A percentile compares a stretch with the other conserved stretches of the same genome.
Conservation (phyloP, 768 basidiomycete genomes). For the Leccinum fibrillosum region DNA sequence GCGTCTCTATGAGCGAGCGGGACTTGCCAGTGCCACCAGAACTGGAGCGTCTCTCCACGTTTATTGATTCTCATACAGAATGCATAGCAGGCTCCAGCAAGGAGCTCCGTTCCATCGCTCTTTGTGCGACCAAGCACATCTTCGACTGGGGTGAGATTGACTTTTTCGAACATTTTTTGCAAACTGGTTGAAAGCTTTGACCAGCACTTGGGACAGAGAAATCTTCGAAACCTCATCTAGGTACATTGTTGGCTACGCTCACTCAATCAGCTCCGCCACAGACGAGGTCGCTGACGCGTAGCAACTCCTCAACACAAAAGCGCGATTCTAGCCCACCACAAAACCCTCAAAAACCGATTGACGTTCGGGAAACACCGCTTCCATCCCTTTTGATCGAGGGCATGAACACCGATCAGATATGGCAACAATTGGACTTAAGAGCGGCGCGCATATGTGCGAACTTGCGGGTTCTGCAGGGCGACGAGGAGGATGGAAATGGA, state of each 20-base stretch:
- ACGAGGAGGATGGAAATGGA: slow-evolving; percentile 34
- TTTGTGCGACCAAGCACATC: slow-evolving; percentile 67
- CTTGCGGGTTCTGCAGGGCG: slow-evolving; percentile 63
- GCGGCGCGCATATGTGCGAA: slow-evolving; percentile 66
- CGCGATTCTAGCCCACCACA: slow-evolving; percentile 39
- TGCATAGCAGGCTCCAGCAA: slow-evolving; percentile 51
- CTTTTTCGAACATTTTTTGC: slow-evolving; percentile 3
- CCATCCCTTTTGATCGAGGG: slow-evolving; percentile 69
- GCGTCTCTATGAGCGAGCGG: slow-evolving; percentile 18
- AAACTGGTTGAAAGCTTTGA: background rate
- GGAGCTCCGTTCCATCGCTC: slow-evolving; percentile 53
- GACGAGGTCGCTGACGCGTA: slow-evolving; percentile 64
- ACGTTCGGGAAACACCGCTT: slow-evolving; percentile 65
- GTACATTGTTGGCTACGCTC: slow-evolving; percentile 63
- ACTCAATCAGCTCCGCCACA: slow-evolving; percentile 66
- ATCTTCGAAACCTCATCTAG: slow-evolving; percentile 60
- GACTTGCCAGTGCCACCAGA: slow-evolving; percentile 34
- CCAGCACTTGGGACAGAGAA: slow-evolving; percentile 68
- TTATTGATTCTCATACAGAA: slow-evolving; percentile 55
- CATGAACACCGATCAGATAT: slow-evolving; percentile 85
- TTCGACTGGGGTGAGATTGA: slow-evolving; percentile 67
- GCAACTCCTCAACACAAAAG: slow-evolving; percentile 32
- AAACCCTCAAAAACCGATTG: slow-evolving; percentile 30
- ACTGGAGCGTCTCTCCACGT: slow-evolving; percentile 47
- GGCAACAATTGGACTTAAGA: slow-evolving; percentile 90